Percentiles rank a stretch among this genome's conserved stretches.
Conservation (phyloP, 2,329 filamentous ascomycete genomes). For the Cercospora sesami region DNA sequence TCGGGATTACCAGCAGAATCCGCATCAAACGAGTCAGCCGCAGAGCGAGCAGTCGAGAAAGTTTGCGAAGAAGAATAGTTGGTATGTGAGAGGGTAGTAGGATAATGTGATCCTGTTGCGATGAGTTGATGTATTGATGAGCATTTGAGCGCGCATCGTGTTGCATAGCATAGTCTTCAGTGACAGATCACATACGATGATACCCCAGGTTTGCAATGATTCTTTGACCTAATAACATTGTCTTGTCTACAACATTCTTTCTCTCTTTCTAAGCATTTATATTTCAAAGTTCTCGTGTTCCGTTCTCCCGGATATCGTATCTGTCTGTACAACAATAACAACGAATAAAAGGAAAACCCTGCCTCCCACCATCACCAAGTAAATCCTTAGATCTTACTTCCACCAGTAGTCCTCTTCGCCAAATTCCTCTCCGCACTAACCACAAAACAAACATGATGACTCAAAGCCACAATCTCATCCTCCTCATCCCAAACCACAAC, state of each 20-base stretch:
- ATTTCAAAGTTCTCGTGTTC: not conserved
- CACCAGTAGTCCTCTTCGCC: constrained; percentile 48
- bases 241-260: not conserved
- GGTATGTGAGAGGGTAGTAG: constrained; percentile 7
- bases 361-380: not conserved
- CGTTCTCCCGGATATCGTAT: not conserved
- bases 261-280: not conserved
- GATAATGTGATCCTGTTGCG: not conserved
- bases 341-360: not conserved
- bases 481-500: constrained; percentile 64
- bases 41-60: constrained; percentile 9
- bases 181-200: not conserved
- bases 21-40: not conserved
- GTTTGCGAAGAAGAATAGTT: constrained; percentile 14
- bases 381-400: constrained; percentile 20
- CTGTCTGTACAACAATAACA: not conserved
- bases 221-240: not conserved
- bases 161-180: not conserved
- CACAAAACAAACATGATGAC: constrained; percentile 67
- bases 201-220: not conserved
- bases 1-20: not conserved
- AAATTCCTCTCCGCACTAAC: constrained; percentile 64
- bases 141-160: not conserved
- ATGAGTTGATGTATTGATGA: not conserved
- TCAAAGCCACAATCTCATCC: constrained; percentile 66